Percentiles rank a stretch among this genome's conserved stretches.
These are phyloP conservation scores for Lactarius hengduanensis DNA, from an alignment of 768 basidiomycete genomes.

Conservation along the genomic window DNA sequence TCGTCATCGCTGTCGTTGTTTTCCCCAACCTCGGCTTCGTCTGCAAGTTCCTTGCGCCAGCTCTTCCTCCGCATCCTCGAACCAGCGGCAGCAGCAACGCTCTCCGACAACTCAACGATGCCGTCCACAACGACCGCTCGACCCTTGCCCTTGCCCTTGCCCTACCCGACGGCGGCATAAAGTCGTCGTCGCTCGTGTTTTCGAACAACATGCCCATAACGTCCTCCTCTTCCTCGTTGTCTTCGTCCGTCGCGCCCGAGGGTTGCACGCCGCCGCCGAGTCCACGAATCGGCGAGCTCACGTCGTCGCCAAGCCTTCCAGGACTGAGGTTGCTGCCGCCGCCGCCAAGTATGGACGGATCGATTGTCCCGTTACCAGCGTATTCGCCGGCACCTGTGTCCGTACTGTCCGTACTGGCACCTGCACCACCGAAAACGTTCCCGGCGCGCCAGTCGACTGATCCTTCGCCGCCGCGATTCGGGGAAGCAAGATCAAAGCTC, in stretches of 20 bases:
- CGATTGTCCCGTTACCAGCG: constrained; percentile 25
- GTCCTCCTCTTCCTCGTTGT: constrained; percentile 10
- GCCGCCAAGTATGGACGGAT: constrained; percentile 24
- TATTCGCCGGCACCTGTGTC: background rate
- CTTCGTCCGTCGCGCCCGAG: background rate
- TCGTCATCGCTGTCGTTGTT: background rate
- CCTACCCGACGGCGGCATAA: background rate
- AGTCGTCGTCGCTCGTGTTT: background rate
- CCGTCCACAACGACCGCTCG: background rate
- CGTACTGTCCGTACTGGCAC: background rate
- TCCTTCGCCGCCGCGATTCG: too few relatives aligned
- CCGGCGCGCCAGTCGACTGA: constrained; percentile 4
- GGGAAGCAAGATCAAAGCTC: too few relatives aligned
- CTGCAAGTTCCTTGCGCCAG: constrained; percentile 16
- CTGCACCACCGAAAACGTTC: background rate
- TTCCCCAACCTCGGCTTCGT: background rate
- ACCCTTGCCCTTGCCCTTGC: background rate
- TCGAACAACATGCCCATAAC: constrained; percentile 5
- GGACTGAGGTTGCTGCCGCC: constrained; percentile 4
- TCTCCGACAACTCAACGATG: background rate
- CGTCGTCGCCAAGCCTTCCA: background rate
- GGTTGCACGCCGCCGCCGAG: background rate
- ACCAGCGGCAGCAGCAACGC: background rate
- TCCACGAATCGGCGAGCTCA: background rate
- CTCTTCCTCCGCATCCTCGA: constrained; percentile 11